Conservation (phyloP, 257 asterid genomes). For the Jacaranda copaia region DNA sequence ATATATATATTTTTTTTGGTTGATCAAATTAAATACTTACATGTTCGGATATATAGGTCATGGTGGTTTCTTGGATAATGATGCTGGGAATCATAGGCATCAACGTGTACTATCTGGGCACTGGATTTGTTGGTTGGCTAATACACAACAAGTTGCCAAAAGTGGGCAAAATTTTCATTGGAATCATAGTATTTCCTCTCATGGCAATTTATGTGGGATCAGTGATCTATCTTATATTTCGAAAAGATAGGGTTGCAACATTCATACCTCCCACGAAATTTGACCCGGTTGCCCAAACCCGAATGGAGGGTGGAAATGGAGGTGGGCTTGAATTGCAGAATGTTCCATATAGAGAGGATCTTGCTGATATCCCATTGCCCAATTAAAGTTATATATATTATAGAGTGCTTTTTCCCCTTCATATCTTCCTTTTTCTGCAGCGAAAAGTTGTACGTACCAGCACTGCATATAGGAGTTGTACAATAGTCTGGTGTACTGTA, state of each 20-base stretch:
- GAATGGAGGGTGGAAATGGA: constrained; percentile 56
- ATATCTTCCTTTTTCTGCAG: too few species aligned
- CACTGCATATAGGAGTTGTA: too few species aligned
- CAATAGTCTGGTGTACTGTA: too few species aligned
- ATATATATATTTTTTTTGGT: too few species aligned
- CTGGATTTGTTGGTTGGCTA: constrained; percentile 76
- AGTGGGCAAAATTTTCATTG: constrained; percentile 73
- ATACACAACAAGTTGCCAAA: constrained; percentile 65
- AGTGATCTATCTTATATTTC: constrained; percentile 80
- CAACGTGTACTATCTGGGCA: constrained; percentile 77
- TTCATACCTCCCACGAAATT: constrained; percentile 56
- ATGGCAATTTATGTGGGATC: constrained; percentile 73
- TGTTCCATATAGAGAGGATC: constrained; percentile 69
- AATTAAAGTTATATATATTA: constrained; percentile 20
- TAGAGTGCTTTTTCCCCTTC: too few species aligned
- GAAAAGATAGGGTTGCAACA: constrained; percentile 70
- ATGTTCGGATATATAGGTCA: constrained; percentile 47
- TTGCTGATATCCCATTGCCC: constrained; percentile 62
- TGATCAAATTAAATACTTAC: too few species aligned
- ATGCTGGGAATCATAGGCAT: constrained; percentile 88
- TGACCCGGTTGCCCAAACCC: constrained; percentile 46
- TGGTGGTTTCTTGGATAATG: constrained; percentile 76
- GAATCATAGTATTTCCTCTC: constrained; percentile 73
- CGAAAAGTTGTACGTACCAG: too few species aligned
- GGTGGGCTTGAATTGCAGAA: constrained; percentile 41